Evolutionary conservation across 139 green algal genomes (phyloP).

Genomic region (Edaphochlamys debaryana): DNA sequence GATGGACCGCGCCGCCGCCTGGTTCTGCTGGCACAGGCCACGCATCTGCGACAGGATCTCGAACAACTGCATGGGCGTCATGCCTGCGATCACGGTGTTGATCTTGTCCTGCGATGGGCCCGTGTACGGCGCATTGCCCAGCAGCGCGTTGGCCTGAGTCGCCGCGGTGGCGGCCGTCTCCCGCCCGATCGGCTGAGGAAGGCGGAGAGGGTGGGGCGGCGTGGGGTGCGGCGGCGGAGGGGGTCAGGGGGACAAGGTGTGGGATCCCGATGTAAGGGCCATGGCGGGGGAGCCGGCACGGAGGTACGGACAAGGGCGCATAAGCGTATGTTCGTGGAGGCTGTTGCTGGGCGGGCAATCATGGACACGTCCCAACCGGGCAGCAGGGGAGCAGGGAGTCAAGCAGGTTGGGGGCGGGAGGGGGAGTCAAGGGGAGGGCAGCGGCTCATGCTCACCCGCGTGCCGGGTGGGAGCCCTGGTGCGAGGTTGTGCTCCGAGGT

Average conservation of each 20-base stretch:
- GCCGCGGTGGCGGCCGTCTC: slow-evolving; percentile 18
- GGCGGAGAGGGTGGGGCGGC: neutral
- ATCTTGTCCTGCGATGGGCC: slow-evolving; percentile 35
- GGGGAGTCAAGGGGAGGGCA: too few relatives aligned
- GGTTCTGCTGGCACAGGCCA: slow-evolving; percentile 51
- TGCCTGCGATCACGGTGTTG: slow-evolving; percentile 47
- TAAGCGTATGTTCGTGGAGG: too few relatives aligned
- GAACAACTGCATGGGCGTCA: slow-evolving; percentile 75
- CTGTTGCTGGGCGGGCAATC: too few relatives aligned
- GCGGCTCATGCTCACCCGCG: slow-evolving; percentile 7
- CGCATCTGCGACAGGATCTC: slow-evolving; percentile 74
- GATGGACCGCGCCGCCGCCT: slow-evolving; percentile 72
- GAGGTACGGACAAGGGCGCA: too few relatives aligned
- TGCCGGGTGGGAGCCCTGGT: slow-evolving; percentile 8
- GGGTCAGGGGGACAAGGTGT: too few relatives aligned
- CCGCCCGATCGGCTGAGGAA: slow-evolving; percentile 26
- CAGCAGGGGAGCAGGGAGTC: too few relatives aligned
- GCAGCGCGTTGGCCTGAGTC: slow-evolving; percentile 19
- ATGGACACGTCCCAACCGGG: too few relatives aligned
- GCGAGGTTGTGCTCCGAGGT: neutral
- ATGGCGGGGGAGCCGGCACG: too few relatives aligned
- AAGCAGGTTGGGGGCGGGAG: too few relatives aligned
- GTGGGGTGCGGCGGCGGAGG: neutral
- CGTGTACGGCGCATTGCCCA: slow-evolving; percentile 38
- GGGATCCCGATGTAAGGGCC: too few relatives aligned